Percentiles rank a stretch among this genome's conserved stretches.
These are phyloP conservation scores for Pseudogymnoascus sp. DNA, from an alignment of 2,329 filamentous ascomycete species.

Conservation along the genomic window DNA sequence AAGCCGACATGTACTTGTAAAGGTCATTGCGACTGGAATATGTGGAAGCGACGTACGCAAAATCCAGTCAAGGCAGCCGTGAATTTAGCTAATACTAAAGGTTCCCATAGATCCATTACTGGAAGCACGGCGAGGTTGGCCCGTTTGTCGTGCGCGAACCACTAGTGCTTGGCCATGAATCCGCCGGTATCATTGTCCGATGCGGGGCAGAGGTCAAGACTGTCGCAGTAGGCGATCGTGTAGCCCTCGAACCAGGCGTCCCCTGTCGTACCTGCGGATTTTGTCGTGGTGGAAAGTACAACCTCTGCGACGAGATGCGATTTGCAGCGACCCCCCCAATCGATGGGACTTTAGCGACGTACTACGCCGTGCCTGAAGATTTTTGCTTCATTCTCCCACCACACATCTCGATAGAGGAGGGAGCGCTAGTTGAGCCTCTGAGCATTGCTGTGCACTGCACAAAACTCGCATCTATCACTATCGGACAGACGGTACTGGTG, in stretches of 20 bases:
- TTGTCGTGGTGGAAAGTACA: slow-evolving; percentile 33
- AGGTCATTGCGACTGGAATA: slow-evolving; percentile 42
- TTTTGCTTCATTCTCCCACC: slow-evolving; percentile 32
- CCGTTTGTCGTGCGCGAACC: slow-evolving; percentile 38
- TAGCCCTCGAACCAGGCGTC: slow-evolving; percentile 42
- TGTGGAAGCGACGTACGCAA: slow-evolving; percentile 52
- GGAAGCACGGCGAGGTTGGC: slow-evolving; percentile 39
- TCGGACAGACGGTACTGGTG: slow-evolving; percentile 35
- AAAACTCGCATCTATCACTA: slow-evolving; percentile 22
- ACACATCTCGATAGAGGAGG: slow-evolving; percentile 24
- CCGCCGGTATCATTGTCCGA: slow-evolving; percentile 34
- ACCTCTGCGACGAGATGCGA: slow-evolving; percentile 32
- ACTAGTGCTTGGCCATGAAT: slow-evolving; percentile 41
- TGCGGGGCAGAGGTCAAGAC: slow-evolving; percentile 34
- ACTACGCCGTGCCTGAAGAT: slow-evolving; percentile 31
- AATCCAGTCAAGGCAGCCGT: not conserved
- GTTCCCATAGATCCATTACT: slow-evolving; percentile 19
- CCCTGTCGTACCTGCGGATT: slow-evolving; percentile 33
- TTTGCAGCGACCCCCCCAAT: slow-evolving; percentile 34
- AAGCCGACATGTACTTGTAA: slow-evolving; percentile 7
- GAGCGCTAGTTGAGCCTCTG: slow-evolving; percentile 38
- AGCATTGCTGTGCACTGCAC: slow-evolving; percentile 39
- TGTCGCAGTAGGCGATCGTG: slow-evolving; percentile 36
- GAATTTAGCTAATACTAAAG: not conserved
- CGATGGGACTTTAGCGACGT: slow-evolving; percentile 32